phyloP scores from a whole-genome alignment of 2,329 filamentous ascomycete species.

The Xenoacremonium recifei region DNA sequence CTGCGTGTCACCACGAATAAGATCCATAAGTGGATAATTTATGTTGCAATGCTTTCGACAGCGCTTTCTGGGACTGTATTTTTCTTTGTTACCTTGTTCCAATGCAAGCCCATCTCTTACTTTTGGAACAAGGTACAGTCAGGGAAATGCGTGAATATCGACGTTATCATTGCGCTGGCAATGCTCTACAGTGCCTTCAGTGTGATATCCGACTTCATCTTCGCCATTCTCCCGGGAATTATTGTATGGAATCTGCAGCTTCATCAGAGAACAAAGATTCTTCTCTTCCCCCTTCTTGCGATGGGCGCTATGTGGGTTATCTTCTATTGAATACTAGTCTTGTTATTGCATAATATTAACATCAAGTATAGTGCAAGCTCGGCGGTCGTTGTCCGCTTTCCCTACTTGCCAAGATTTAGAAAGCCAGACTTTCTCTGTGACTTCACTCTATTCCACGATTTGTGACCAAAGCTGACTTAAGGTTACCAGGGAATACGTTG shows the following conservation, averaged over 20 bases:
- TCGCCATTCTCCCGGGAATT: neutral
- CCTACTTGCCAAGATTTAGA: neutral
- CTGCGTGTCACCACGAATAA: neutral
- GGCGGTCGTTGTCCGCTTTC: neutral
- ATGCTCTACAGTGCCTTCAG: conserved; percentile 51
- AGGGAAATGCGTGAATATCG: conserved; percentile 37
- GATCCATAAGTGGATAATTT: neutral
- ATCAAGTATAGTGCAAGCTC: neutral
- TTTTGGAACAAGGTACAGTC: conserved; percentile 9
- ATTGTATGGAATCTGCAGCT: neutral
- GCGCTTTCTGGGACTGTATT: neutral
- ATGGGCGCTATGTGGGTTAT: neutral
- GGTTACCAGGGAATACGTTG: too few relatives aligned
- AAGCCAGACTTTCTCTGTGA: neutral
- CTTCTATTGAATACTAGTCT: neutral
- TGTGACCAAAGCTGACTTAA: too few relatives aligned
- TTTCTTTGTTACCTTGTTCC: neutral
- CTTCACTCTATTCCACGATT: too few relatives aligned
- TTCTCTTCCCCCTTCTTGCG: neutral
- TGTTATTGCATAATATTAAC: too few relatives aligned
- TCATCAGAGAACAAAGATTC: neutral
- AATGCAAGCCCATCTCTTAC: neutral
- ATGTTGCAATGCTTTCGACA: neutral
- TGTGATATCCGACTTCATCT: conserved; percentile 31
- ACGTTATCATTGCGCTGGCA: conserved; percentile 49